Conservation (phyloP, 371 early-diverging fungal species). For the Rhizopus microsporus region DNA sequence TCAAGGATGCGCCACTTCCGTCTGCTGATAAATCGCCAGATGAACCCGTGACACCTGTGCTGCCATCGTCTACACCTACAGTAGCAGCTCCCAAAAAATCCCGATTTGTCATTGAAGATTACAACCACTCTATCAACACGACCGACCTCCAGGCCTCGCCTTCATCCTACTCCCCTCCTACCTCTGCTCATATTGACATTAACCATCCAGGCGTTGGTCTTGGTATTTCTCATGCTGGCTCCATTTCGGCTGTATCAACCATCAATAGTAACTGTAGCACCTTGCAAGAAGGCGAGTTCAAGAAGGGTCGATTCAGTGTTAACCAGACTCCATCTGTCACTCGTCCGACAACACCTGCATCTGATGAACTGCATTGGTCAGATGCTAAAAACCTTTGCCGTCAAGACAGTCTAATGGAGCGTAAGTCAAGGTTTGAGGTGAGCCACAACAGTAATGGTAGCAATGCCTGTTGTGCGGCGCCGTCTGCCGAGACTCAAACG, state of each 20-base stretch:
- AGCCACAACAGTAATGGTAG: conserved; percentile 19
- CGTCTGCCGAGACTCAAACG: conserved; percentile 1
- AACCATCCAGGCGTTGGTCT: conserved; percentile 9
- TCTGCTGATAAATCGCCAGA: not conserved
- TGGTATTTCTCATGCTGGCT: conserved; percentile 4
- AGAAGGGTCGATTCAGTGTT: conserved; percentile 37
- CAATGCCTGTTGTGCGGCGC: conserved; percentile 5
- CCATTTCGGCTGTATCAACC: conserved; percentile 1
- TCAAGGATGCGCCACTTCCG: conserved; percentile 17
- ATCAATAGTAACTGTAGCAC: conserved; percentile 5
- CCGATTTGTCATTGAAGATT: conserved; percentile 27
- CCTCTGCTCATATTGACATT: not conserved
- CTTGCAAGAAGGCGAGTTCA: conserved; percentile 26
- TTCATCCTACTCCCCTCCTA: conserved; percentile 7
- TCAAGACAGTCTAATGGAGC: conserved; percentile 25
- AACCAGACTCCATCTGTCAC: conserved; percentile 26
- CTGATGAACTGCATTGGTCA: not conserved
- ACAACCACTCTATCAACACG: not conserved
- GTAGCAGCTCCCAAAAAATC: conserved; percentile 20
- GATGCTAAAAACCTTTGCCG: conserved; percentile 17
- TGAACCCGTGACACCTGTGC: not conserved
- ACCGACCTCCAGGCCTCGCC: not conserved
- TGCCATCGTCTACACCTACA: not conserved
- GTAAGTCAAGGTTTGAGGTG: conserved; percentile 33
- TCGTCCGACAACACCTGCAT: not conserved